A percentile compares a stretch with the other conserved stretches of the same genome.
Conservation (phyloP, 2,329 filamentous ascomycete genomes). For the Stachybotrys chlorohalonatus region DNA sequence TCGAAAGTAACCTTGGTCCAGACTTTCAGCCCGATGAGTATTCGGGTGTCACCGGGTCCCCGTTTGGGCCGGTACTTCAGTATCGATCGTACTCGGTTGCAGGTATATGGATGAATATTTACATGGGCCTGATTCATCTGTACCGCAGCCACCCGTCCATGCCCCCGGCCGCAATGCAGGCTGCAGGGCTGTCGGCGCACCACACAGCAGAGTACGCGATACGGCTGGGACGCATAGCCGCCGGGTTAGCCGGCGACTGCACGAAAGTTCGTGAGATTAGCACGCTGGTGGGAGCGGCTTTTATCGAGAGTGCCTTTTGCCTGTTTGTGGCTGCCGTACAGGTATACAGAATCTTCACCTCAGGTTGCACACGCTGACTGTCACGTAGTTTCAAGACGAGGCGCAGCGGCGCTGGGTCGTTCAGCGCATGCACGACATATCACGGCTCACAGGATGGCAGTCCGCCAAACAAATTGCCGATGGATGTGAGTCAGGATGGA, state of each 20-base stretch:
- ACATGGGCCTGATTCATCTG: conserved; percentile 77
- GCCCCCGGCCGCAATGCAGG: conserved; percentile 84
- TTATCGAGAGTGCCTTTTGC: conserved; percentile 74
- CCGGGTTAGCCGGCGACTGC: conserved; percentile 55
- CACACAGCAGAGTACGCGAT: conserved; percentile 65
- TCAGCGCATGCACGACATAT: conserved; percentile 63
- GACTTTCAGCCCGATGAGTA: conserved; percentile 70
- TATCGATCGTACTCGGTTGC: conserved; percentile 85
- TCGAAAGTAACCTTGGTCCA: conserved; percentile 57
- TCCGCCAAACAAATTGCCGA: conserved; percentile 71
- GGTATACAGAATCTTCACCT: conserved; percentile 24
- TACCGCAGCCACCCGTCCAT: conserved; percentile 77
- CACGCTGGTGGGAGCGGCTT: conserved; percentile 67
- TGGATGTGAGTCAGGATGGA: conserved; percentile 81
- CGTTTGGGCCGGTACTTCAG: conserved; percentile 73
- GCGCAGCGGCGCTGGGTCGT: conserved; percentile 72
- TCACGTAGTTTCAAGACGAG: conserved; percentile 55
- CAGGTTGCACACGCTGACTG: conserved; percentile 7
- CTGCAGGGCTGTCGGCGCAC: conserved; percentile 66
- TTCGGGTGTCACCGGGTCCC: conserved; percentile 49
- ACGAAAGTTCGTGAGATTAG: conserved; percentile 51
- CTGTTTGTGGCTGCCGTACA: conserved; percentile 81
- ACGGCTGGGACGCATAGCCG: conserved; percentile 70
- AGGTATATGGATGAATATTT: conserved; percentile 78
- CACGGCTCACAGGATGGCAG: conserved; percentile 78